phyloP scores from a whole-genome alignment of 2,329 filamentous ascomycete species.

The Fusarium solani-melongenae region DNA sequence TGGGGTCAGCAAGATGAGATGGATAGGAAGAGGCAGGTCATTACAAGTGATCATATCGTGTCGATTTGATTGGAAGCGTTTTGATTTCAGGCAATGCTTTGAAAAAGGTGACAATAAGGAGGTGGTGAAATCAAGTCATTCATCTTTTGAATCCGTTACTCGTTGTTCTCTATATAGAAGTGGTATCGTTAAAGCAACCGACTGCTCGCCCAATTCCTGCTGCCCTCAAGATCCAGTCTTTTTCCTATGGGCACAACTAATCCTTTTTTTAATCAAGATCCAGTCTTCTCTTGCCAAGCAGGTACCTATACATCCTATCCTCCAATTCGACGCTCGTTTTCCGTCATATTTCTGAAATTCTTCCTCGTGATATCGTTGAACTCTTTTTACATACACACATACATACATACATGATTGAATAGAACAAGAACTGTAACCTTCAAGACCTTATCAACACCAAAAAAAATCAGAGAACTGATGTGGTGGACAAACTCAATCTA shows the following conservation, averaged over 20 bases:
- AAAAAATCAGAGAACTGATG: background rate
- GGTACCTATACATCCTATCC: background rate
- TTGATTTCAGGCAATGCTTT: conserved; percentile 7
- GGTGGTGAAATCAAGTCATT: background rate
- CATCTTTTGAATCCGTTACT: conserved; percentile 4
- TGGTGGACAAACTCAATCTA: conserved; percentile 14
- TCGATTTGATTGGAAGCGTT: conserved; percentile 22
- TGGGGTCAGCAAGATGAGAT: background rate
- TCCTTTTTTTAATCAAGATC: conserved; percentile 2
- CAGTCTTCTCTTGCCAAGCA: background rate
- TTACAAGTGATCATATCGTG: conserved; percentile 3
- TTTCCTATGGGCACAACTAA: background rate
- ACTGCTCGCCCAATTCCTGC: background rate
- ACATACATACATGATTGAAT: conserved; percentile 17
- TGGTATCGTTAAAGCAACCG: conserved; percentile 16
- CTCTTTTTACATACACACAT: conserved; percentile 12
- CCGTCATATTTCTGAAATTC: background rate
- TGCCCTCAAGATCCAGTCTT: conserved; percentile 30
- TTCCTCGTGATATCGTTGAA: conserved; percentile 32
- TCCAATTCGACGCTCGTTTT: background rate
- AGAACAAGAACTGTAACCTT: conserved; percentile 1
- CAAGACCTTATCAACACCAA: conserved; percentile 3
- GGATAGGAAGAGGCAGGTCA: conserved; percentile 5
- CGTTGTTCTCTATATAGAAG: conserved; percentile 16
- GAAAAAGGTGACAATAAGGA: conserved; percentile 3